These are phyloP conservation scores for Phylloporus sp. DNA, from an alignment of 768 basidiomycete genomes.

Conservation along the genomic window DNA sequence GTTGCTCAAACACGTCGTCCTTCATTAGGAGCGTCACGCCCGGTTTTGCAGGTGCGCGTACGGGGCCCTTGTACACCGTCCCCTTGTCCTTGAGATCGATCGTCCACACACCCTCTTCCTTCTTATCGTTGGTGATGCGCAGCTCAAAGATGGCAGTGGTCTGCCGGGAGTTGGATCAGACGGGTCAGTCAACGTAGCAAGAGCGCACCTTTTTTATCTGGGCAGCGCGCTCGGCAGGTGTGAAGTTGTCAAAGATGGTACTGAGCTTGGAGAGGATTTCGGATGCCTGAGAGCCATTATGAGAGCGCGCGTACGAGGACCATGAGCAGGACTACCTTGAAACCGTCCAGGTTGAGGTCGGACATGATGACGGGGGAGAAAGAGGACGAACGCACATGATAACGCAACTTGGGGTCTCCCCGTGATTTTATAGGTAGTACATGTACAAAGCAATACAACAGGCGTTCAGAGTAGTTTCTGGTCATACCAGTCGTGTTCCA, in stretches of 20 bases:
- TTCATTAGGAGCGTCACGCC: constrained; percentile 80
- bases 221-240: constrained; percentile 57
- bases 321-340: constrained; percentile 47
- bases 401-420: not conserved
- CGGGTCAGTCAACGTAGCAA: not conserved
- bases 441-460: not conserved
- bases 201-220: constrained; percentile 69
- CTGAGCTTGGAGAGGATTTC: constrained; percentile 56
- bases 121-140: constrained; percentile 67
- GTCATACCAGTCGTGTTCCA: constrained; percentile 37
- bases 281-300: constrained; percentile 57
- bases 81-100: constrained; percentile 91
- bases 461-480: constrained; percentile 6
- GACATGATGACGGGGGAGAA: constrained; percentile 47
- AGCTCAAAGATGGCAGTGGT: constrained; percentile 88
- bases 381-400: not conserved
- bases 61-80: constrained; percentile 65
- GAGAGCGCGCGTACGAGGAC: not conserved
- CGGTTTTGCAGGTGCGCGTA: constrained; percentile 50
- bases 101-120: constrained; percentile 78
- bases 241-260: constrained; percentile 48
- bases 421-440: too few species aligned
- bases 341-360: constrained; percentile 69
- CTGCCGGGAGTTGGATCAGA: constrained; percentile 35
- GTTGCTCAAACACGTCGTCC: constrained; percentile 69